Base-by-base conservation (phyloP, 208 protist species). In the Acanthamoeba sp. region DNA sequence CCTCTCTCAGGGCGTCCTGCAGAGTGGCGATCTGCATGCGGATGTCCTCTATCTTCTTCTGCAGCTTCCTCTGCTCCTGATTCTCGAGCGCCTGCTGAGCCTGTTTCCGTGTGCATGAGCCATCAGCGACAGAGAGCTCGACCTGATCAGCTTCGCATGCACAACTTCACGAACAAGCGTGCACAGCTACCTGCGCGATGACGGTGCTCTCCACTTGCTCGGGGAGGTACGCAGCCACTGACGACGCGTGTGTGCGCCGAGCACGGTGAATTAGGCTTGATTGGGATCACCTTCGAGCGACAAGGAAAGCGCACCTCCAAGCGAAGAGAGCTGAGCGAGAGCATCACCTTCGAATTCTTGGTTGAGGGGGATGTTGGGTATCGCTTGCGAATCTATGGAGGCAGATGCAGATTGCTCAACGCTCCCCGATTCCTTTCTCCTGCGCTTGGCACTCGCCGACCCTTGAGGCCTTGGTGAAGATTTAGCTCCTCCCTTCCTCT, bases 131-230 rank as follows among this genome's bases (percentile, higher is more conserved):
- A 12, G 16, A 57, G 29, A n/a, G n/a, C n/a, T n/a, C 42, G 3
- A 18, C 10, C 29, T 3, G 36, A 22, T 59, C 40, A 42, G 55
- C 55, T 27, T 29, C 22, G 0, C 55, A 4, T 16, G 4, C 45
- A 50, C 12, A 50, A 4, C 45, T 12, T 50, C 45, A 50, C 45
- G 12, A 4, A 69, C 29, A 27, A 5, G 22, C 29, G n/a, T n/a
- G n/a, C n/a, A n/a, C n/a, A 38, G 27, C 16, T 36, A 87, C 78
- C 78, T 87, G 78, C 12, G 78, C 78, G 24, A 87, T 62, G 22
- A 87, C 78, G 34, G 38, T 87, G n/a, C 48, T 50, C 48, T 87
- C 78, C 24, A 87, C 78, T 32, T 87, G 45, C 45, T 87, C 78
- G 10, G 78, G 78, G 14, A 50, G 40, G 48, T 87, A 87, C 10